Evolutionary conservation across 805 yeast species (phyloP).

Genomic region (Suhomyces prunicola): DNA sequence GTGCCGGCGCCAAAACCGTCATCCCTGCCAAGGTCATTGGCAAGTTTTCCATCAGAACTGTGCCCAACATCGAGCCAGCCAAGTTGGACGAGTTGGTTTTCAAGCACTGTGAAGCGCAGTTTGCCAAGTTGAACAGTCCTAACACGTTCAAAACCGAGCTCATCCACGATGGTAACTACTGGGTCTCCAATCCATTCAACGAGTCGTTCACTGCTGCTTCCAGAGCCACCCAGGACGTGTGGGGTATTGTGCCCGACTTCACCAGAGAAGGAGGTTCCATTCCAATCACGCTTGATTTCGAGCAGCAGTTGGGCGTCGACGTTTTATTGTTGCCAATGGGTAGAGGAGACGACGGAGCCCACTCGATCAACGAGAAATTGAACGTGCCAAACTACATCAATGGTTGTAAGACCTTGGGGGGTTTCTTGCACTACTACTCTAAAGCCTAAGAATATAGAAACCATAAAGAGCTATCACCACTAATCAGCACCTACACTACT

Average conservation of each 20-base stretch:
- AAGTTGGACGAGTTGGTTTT: slow-evolving; percentile 77
- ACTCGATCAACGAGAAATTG: slow-evolving; percentile 93
- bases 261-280: slow-evolving; percentile 99
- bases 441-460: slow-evolving; percentile 9
- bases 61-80: slow-evolving; percentile 83
- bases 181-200: slow-evolving; percentile 94
- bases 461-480: background rate
- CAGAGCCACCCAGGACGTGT: slow-evolving; percentile 89
- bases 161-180: slow-evolving; percentile 92
- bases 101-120: slow-evolving; percentile 63
- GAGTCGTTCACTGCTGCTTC: slow-evolving; percentile 91
- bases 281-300: slow-evolving; percentile 94
- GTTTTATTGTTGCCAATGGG: slow-evolving; percentile 96
- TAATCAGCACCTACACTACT: background rate
- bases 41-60: slow-evolving; percentile 95
- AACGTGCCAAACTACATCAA: slow-evolving; percentile 85
- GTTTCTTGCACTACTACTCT: slow-evolving; percentile 84
- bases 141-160: slow-evolving; percentile 70
- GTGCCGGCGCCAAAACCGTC: slow-evolving; percentile 96
- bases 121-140: slow-evolving; percentile 69
- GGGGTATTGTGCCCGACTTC: slow-evolving; percentile 93
- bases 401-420: slow-evolving; percentile 91
- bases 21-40: slow-evolving; percentile 94
- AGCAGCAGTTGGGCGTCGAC: slow-evolving; percentile 77
- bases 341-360: slow-evolving; percentile 99